Base-by-base conservation (phyloP, 2,329 filamentous ascomycete species). In the Aspergillus udagawae region DNA sequence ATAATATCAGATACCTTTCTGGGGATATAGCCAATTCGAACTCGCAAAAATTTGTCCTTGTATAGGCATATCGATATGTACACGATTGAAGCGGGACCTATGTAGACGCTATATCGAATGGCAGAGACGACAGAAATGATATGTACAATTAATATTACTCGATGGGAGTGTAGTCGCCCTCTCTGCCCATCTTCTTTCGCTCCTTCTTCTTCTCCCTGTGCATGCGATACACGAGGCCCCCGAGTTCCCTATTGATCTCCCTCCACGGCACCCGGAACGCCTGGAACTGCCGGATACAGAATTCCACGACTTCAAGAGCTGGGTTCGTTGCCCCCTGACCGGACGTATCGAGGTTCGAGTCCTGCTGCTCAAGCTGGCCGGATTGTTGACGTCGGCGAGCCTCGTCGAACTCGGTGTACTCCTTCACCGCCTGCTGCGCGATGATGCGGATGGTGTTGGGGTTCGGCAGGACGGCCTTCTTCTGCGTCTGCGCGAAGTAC, bases 391-490 rank as follows among this genome's bases (percentile, higher is more conserved):
- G 50, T 7, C 32, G 32, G 32, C 32, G 32, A 38, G 32, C 32
- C 32, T 38, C 41, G 28, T 57, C 42, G 14, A 27, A 51, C 21
- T 49, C 52, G 8, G 56, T 27, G 23, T 67, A 67, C 52, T 76
- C 73, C 27, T 60, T 60, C 29, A 70, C 57, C 3, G 74, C 75
- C 10, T 63, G 66, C 56, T 69, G 69, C 1, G 70, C 65, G 53
- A 77, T 71, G 32, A 75, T 71, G 42, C 73, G 67, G 52, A 75
- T 63, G 10, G 72, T 73, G 45, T 67, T 71, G 12, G 73, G 53
- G 52, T 75, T 67, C 3, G 75, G 72, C 29, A 69, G 50, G 6
- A 70, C 67, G 4, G 67, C 56, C 49, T 74, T 74, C 27, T 59
- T 60, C 50, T 66, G 63, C 2, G 62, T 52, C 9, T 70, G 59